Base-by-base conservation (phyloP, 2,329 filamentous ascomycete genomes). In the Epichloe sp. region DNA sequence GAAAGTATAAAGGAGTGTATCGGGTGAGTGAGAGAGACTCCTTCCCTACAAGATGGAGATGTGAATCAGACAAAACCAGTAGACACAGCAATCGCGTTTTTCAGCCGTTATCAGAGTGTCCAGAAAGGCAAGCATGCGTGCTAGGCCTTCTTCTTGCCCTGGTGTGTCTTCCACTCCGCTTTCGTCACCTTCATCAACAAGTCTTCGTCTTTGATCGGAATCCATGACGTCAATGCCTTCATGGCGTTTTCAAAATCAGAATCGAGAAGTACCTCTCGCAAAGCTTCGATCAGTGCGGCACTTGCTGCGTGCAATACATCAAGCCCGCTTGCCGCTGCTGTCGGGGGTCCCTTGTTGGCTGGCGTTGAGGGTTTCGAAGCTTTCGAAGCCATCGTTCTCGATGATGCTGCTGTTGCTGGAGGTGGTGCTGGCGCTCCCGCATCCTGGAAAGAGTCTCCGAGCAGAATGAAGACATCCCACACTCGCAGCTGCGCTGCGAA, bases 181-280 rank as follows among this genome's bases (percentile, higher is more conserved):
- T 84, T 84, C 26, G 88, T 83, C 53, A 96, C 88, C 60, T 83
- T 84, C 88, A 98, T 95, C 60, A 98, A 76, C 52, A 95, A 69
- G 64, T 97, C 89, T 63, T 95, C 88, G 61, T 98, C 91, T 68
- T 88, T 88, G 65, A 98, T 85, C 19, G 91, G 89, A 44, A 97
- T 85, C 82, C 88, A 95, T 52, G 86, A 89, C 34, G 93, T 97
- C 55, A 98, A 74, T 7, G 90, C 86, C 71, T 96, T 97, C 93
- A 98, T 98, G 45, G 86, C 86, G 62, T 94, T 95, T 66, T 98
- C 93, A 66, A 97, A 98, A 65, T 98, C 93, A 17, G 87, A 88
- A 60, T 94, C 89, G 5, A 96, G 73, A 35, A 98, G 75, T 48
- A 95, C 88, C 55, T 95, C 88, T 38, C 88, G 78, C 57, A 93